Percentiles rank a stretch among this genome's conserved stretches.
These are phyloP conservation scores for Berkeleyomyces rouxiae DNA, from an alignment of 2,329 filamentous ascomycete species.

Conservation along the genomic window DNA sequence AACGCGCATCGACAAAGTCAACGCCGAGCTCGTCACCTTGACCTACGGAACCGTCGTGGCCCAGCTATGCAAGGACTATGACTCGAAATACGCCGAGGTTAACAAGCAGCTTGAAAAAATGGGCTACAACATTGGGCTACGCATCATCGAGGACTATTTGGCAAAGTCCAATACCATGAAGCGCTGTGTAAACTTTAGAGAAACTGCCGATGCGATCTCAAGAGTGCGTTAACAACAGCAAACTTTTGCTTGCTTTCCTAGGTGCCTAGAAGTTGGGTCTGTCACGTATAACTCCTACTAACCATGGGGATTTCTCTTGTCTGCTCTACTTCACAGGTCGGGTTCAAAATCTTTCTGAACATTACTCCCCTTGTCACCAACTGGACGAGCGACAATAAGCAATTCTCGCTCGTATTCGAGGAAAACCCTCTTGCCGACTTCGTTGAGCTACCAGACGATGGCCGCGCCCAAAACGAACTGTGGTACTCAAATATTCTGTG, in stretches of 20 bases:
- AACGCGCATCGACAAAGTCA: conserved; percentile 92
- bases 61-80: conserved; percentile 91
- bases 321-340: conserved; percentile 42
- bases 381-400: conserved; percentile 91
- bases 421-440: conserved; percentile 96
- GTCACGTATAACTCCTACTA: not conserved
- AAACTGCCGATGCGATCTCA: conserved; percentile 92
- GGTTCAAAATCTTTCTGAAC: conserved; percentile 98
- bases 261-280: not conserved
- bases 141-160: conserved; percentile 92
- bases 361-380: conserved; percentile 86
- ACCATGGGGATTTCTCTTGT: not conserved
- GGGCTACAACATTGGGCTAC: conserved; percentile 96
- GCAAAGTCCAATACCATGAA: conserved; percentile 85
- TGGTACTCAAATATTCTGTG: conserved; percentile 99
- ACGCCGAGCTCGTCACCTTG: conserved; percentile 89
- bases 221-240: conserved; percentile 41
- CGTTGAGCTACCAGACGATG: conserved; percentile 92
- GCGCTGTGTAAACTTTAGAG: conserved; percentile 78
- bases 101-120: conserved; percentile 98
- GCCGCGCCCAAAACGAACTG: conserved; percentile 82
- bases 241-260: not conserved
- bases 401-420: conserved; percentile 90
- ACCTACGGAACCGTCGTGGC: conserved; percentile 97
- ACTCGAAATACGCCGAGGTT: conserved; percentile 83